A percentile compares a stretch with the other conserved stretches of the same genome.
Evolutionary conservation across 2,329 filamentous ascomycete species (phyloP).

Genomic region (Exophiala sp.): DNA sequence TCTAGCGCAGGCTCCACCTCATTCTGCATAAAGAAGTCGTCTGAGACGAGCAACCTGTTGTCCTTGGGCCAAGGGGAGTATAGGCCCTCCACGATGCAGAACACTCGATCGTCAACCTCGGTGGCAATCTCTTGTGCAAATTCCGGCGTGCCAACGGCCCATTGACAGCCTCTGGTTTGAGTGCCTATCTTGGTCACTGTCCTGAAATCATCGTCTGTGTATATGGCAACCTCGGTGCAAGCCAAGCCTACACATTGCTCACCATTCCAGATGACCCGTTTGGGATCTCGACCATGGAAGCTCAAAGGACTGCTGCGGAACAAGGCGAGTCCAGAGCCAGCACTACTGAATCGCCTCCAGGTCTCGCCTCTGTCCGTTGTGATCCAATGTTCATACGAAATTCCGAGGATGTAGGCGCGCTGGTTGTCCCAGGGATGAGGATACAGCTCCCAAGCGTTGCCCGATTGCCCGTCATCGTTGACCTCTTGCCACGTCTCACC

Average conservation of each 20-base stretch:
- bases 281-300: conserved; percentile 77
- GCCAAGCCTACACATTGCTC: conserved; percentile 58
- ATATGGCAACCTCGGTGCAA: conserved; percentile 59
- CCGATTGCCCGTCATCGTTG: conserved; percentile 55
- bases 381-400: conserved; percentile 66
- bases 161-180: conserved; percentile 69
- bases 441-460: conserved; percentile 56
- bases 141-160: conserved; percentile 70
- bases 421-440: conserved; percentile 74
- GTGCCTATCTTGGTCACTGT: conserved; percentile 55
- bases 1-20: conserved; percentile 69
- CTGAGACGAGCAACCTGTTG: conserved; percentile 72
- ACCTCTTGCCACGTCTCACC: conserved; percentile 69
- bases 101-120: conserved; percentile 60
- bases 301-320: conserved; percentile 52
- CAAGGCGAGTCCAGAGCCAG: conserved; percentile 52
- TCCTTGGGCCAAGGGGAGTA: conserved; percentile 66
- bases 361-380: conserved; percentile 76
- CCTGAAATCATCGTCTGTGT: conserved; percentile 82
- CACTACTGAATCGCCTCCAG: conserved; percentile 66
- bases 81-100: conserved; percentile 73
- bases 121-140: conserved; percentile 56
- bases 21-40: conserved; percentile 68
- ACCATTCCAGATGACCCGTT: conserved; percentile 80
- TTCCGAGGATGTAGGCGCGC: conserved; percentile 73